phyloP scores from a whole-genome alignment of 2,329 filamentous ascomycete species.

The Hypoxylon sp. region DNA sequence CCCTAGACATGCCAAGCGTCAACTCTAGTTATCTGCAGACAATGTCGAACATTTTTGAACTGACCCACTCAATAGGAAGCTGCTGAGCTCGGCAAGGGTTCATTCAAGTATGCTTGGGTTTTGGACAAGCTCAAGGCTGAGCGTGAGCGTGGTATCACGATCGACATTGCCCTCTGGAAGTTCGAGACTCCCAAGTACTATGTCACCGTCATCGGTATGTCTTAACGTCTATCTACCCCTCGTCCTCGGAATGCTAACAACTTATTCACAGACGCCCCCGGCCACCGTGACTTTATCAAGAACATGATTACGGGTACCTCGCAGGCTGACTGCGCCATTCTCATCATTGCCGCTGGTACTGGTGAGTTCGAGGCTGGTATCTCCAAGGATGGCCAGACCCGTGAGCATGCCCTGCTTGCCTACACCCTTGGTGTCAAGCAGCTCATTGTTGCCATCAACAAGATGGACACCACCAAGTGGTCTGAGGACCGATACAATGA shows the following conservation, averaged over 20 bases:
- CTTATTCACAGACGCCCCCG: constrained; percentile 81
- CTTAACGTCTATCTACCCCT: constrained; percentile 8
- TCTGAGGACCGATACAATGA: constrained; percentile 95
- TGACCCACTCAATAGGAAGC: constrained; percentile 79
- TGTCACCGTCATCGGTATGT: constrained; percentile 95
- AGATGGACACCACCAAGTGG: constrained; percentile 99
- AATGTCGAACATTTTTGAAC: constrained; percentile 20
- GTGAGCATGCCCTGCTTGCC: constrained; percentile 99
- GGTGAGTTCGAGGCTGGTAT: constrained; percentile 99
- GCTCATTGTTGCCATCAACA: constrained; percentile 99
- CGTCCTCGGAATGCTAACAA: constrained; percentile 42
- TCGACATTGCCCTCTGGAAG: constrained; percentile 99
- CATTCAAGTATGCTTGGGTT: constrained; percentile 99
- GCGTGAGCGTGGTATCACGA: constrained; percentile 99
- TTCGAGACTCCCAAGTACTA: constrained; percentile 99
- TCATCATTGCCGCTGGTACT: constrained; percentile 99
- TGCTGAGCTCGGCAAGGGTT: constrained; percentile 99
- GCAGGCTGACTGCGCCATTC: constrained; percentile 99
- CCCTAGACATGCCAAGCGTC: constrained; percentile 39
- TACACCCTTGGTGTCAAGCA: constrained; percentile 99
- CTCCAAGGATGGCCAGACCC: constrained; percentile 99
- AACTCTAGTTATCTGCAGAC: background rate
- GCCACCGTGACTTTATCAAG: constrained; percentile 99
- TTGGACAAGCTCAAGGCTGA: constrained; percentile 99
- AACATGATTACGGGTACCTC: constrained; percentile 99